phyloP scores from a whole-genome alignment of 148 eudicot genomes.

The Vaccinium macrocarpon region DNA sequence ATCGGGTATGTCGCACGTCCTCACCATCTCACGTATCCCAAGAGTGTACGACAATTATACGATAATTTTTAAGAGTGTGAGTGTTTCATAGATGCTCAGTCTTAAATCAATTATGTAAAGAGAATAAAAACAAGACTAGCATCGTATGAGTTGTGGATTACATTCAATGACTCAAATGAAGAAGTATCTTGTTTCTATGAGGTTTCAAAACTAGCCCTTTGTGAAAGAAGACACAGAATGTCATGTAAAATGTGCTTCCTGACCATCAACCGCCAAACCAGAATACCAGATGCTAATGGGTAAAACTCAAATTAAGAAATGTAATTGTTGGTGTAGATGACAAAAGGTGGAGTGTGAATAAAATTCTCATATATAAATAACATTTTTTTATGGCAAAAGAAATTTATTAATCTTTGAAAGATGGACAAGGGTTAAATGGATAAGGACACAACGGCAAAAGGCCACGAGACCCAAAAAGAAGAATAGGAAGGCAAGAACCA shows the following conservation, averaged over 20 bases:
- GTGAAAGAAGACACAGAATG: neutral
- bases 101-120: neutral
- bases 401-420: no score
- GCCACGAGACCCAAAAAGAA: no score
- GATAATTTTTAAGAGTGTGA: no score
- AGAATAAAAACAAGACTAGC: neutral
- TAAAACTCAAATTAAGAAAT: neutral
- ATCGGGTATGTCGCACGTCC: neutral
- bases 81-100: neutral
- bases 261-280: neutral
- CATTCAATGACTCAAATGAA: neutral
- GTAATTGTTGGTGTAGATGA: neutral
- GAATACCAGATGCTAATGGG: neutral
- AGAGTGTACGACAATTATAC: no score
- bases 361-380: neutral
- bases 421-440: no score
- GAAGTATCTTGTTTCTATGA: neutral
- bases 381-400: neutral
- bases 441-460: no score
- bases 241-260: neutral
- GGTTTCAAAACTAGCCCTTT: neutral
- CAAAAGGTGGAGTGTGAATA: neutral
- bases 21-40: no score
- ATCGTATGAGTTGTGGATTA: neutral
- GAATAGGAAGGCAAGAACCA: no score